A percentile compares a stretch with the other conserved stretches of the same genome.
Evolutionary conservation across 2,329 filamentous ascomycete genomes (phyloP).

Genomic region (Fusarium transvaalense): DNA sequence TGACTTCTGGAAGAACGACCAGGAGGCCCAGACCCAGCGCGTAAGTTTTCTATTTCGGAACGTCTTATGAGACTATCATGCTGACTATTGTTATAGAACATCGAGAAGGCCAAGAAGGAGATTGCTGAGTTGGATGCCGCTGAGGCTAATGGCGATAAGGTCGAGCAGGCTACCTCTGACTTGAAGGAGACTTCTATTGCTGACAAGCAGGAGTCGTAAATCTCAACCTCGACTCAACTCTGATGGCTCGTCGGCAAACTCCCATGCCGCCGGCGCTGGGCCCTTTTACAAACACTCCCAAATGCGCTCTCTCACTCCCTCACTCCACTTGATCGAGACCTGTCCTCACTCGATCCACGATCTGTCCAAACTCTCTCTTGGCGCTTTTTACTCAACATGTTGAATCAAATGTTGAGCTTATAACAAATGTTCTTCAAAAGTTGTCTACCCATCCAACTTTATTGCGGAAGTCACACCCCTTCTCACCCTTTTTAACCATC

Average conservation of each 20-base stretch:
- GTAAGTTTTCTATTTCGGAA: constrained; percentile 67
- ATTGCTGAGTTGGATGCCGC: constrained; percentile 84
- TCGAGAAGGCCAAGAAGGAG: constrained; percentile 95
- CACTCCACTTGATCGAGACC: constrained; percentile 1
- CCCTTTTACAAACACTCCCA: constrained; percentile 12
- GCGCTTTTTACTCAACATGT: constrained; percentile 23
- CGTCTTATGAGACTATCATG: constrained; percentile 4
- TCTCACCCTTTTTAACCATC: constrained; percentile 13
- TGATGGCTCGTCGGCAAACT: constrained; percentile 25
- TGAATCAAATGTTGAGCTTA: constrained; percentile 16
- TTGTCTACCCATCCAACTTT: constrained; percentile 26
- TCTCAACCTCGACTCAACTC: background rate
- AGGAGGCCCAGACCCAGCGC: constrained; percentile 88
- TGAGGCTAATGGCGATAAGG: constrained; percentile 64
- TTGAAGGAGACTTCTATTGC: constrained; percentile 66
- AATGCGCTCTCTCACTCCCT: constrained; percentile 6
- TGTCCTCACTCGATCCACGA: constrained; percentile 15
- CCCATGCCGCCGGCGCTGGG: constrained; percentile 30
- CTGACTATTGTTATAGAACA: constrained; percentile 74
- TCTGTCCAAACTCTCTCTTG: constrained; percentile 13
- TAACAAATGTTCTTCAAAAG: constrained; percentile 26
- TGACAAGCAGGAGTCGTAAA: constrained; percentile 64
- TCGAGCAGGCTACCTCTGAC: constrained; percentile 66
- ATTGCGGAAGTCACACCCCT: constrained; percentile 13
- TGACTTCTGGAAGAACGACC: constrained; percentile 89